Percentiles rank a stretch among this genome's conserved stretches.
Evolutionary conservation across 352 stramenopile genomes (phyloP).

Genomic region (Nothophytophthora sp.): DNA sequence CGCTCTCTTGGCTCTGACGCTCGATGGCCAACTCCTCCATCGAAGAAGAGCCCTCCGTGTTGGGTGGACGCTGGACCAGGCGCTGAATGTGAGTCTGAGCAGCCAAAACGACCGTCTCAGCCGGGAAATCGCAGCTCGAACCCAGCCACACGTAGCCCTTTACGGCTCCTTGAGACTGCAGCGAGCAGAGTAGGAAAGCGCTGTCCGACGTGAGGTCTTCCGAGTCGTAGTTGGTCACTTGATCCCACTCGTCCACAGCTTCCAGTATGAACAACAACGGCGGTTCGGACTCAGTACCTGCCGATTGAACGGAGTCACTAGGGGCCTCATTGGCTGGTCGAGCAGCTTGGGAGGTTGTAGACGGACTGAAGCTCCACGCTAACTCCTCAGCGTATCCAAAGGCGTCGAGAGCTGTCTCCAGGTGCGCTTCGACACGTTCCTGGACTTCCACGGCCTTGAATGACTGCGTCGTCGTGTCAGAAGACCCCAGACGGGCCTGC

Average conservation of each 20-base stretch:
- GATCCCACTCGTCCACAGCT: conserved; percentile 38
- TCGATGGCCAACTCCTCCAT: conserved; percentile 15
- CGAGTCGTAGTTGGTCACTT: conserved; percentile 60
- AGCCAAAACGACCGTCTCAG: conserved; percentile 11
- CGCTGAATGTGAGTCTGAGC: conserved; percentile 15
- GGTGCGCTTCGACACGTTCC: not conserved
- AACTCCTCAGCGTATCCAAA: conserved; percentile 48
- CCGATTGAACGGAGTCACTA: not conserved
- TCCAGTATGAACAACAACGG: conserved; percentile 48
- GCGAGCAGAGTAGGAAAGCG: conserved; percentile 36
- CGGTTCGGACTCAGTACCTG: not conserved
- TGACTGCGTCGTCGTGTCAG: not conserved
- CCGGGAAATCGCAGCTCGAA: conserved; percentile 2
- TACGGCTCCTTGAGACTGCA: not conserved
- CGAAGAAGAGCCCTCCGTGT: not conserved
- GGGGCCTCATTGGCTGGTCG: conserved; percentile 1
- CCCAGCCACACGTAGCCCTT: conserved; percentile 51
- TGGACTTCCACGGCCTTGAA: conserved; percentile 7
- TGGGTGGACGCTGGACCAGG: not conserved
- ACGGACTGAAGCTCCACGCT: conserved; percentile 17
- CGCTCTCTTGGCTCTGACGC: conserved; percentile 38
- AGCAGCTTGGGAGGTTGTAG: not conserved
- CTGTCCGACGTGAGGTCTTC: conserved; percentile 43
- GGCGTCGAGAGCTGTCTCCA: conserved; percentile 16
- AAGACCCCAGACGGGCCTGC: conserved; percentile 5